These are phyloP conservation scores for Paracoccidioides brasiliensis DNA, from an alignment of 2,329 filamentous ascomycete species.

Conservation along the genomic window DNA sequence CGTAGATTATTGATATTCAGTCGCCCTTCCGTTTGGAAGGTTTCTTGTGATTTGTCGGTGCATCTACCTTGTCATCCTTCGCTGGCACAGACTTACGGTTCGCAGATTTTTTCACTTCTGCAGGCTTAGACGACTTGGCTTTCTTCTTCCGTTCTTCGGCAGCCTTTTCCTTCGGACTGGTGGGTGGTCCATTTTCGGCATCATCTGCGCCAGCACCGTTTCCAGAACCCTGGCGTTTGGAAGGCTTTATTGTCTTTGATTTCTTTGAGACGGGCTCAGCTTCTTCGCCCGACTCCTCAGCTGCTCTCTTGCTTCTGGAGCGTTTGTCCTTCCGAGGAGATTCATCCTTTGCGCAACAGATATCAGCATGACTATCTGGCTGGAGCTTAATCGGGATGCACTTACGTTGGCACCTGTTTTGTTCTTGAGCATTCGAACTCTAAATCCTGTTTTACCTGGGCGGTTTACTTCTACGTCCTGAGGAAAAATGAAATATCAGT, in stretches of 20 bases:
- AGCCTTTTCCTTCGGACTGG: background rate
- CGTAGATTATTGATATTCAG: background rate
- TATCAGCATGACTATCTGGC: constrained; percentile 3
- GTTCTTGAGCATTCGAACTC: constrained; percentile 28
- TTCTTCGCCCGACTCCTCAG: constrained; percentile 8
- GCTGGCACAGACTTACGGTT: background rate
- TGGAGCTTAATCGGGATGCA: constrained; percentile 1
- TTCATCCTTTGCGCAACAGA: constrained; percentile 16
- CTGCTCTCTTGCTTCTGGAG: constrained; percentile 23
- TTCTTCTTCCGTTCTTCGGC: constrained; percentile 8
- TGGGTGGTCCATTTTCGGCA: constrained; percentile 6
- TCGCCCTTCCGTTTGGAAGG: background rate
- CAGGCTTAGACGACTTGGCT: constrained; percentile 9
- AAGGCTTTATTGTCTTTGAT: constrained; percentile 6
- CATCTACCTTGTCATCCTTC: constrained; percentile 12
- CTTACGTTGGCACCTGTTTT: constrained; percentile 7
- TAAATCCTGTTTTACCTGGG: constrained; percentile 53
- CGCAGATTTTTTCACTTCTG: constrained; percentile 7
- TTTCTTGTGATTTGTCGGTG: constrained; percentile 8
- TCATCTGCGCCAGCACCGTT: constrained; percentile 3
- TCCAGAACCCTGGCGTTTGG: constrained; percentile 6
- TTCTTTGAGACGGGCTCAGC: constrained; percentile 12
- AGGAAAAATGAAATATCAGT: background rate
- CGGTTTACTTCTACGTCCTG: constrained; percentile 65
- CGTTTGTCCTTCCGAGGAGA: constrained; percentile 23